phyloP scores from a whole-genome alignment of 257 asterid genomes.

The Thymus mandschuricus region DNA sequence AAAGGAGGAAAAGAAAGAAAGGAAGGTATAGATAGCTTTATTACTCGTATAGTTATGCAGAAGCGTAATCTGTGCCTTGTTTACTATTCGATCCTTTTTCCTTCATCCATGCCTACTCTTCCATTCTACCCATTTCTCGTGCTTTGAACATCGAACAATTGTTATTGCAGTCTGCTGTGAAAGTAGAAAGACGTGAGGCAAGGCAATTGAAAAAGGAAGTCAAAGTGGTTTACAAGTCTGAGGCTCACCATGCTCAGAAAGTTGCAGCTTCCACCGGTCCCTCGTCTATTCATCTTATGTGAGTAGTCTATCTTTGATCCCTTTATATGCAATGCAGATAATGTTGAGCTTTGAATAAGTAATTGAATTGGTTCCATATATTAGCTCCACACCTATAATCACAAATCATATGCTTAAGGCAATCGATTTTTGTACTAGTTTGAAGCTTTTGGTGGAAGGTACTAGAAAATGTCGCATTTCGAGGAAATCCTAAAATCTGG shows the following conservation, averaged over 20 bases:
- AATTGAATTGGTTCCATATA: background rate
- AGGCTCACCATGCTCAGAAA: conserved; percentile 83
- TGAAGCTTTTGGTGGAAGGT: too few relatives aligned
- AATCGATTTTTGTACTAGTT: too few relatives aligned
- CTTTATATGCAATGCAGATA: background rate
- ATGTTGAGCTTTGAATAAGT: background rate
- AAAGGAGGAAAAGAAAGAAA: conserved; percentile 94
- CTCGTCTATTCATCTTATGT: conserved; percentile 87
- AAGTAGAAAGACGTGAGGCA: conserved; percentile 91
- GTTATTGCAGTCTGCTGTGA: conserved; percentile 74
- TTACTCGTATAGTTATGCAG: conserved; percentile 4
- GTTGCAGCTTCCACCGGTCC: conserved; percentile 94
- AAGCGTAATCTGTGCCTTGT: background rate
- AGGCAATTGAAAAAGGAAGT: conserved; percentile 74
- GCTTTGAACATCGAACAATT: conserved; percentile 9
- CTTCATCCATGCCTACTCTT: background rate
- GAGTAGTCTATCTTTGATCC: conserved; percentile 35
- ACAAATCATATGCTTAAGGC: too few relatives aligned
- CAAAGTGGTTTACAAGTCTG: conserved; percentile 73
- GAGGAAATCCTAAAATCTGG: too few relatives aligned
- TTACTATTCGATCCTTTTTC: background rate
- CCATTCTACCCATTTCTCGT: background rate
- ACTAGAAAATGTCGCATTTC: too few relatives aligned
- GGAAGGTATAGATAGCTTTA: conserved; percentile 59
- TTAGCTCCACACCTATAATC: background rate